Base-by-base conservation (phyloP, 768 basidiomycete species). In the Tulasnella sp. region DNA sequence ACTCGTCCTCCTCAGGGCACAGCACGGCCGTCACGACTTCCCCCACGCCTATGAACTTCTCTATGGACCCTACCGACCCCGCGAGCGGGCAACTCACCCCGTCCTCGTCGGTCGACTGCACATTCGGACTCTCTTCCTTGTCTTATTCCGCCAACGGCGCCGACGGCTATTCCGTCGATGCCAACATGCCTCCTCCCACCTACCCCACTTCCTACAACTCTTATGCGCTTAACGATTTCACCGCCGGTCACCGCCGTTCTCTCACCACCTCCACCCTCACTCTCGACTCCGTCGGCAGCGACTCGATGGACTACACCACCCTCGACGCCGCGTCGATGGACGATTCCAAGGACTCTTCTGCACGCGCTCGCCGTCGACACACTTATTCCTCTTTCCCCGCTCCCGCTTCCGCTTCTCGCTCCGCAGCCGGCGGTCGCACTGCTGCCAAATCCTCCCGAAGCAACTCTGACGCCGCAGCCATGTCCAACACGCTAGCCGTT, bases 401-500 rank as follows among this genome's bases (percentile, higher is more conserved):
- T 26, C 73, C 71, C 26, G 29, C 61, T 39, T 46, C 77, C 35
- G 42, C 77, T 16, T n/a, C 77, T 20, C 26, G 29, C 48, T 48
- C 72, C 51, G 48, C 77, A 3, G 5, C 74, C 48, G 46, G 74
- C 23, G 35, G 18, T 35, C 69, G 32, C 57, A 77, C n/a, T 26
- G 0, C 51, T 10, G 2, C 75, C 37, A 42, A 72, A 23, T n/a
- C 29, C 6, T 9, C 15, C n/a, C 71, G 67, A 35, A 46, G 61
- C 26, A 35, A 37, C 46, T 29, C 51, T 29, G 55, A 74, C 71
- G 1, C 75, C 9, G 77, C 70, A 78, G 86, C 86, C 37, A 86
- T 93, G 82, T 93, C 91, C 73, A 91, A 92, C 35, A 95, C 94
- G 40, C 88, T 95, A 70, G 93, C 94, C 75, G 93, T 95, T 78